Percentiles rank a stretch among this genome's conserved stretches.
Evolutionary conservation across 257 asterid genomes (phyloP).

Genomic region (Jacaranda mimosifolia): DNA sequence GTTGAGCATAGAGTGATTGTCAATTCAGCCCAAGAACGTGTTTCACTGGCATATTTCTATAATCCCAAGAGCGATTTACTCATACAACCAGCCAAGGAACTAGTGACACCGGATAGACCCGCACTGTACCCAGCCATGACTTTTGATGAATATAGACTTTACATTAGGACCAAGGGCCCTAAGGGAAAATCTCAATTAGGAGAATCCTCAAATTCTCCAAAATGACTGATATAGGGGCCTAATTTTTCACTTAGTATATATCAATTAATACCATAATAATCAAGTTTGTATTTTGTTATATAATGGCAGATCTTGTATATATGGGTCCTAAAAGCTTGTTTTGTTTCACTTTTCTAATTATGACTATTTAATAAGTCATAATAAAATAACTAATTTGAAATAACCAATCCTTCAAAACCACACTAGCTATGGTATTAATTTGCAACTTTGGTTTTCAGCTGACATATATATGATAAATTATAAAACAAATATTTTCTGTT

Average conservation of each 20-base stretch:
- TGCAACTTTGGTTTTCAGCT: too few relatives aligned
- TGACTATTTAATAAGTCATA: too few relatives aligned
- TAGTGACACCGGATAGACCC: slow-evolving; percentile 46
- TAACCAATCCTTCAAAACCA: too few relatives aligned
- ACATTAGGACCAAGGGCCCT: slow-evolving; percentile 60
- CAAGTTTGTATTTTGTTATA: too few relatives aligned
- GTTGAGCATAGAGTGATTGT: slow-evolving; percentile 67
- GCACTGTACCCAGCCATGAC: slow-evolving; percentile 56
- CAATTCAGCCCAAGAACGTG: slow-evolving; percentile 49
- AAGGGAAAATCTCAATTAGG: slow-evolving; percentile 62
- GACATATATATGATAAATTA: too few relatives aligned
- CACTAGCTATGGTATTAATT: too few relatives aligned
- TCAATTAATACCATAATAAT: not conserved
- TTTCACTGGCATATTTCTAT: slow-evolving; percentile 60
- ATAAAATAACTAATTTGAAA: too few relatives aligned
- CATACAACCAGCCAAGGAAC: slow-evolving; percentile 52
- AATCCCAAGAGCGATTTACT: slow-evolving; percentile 59
- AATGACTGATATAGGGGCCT: not conserved
- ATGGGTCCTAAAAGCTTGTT: not conserved
- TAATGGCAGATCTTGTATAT: not conserved
- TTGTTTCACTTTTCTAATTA: not conserved
- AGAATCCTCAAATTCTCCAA: slow-evolving; percentile 30
- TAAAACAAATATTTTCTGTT: too few relatives aligned
- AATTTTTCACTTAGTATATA: not conserved
- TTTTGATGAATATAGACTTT: slow-evolving; percentile 56